phyloP scores from a whole-genome alignment of 306 rosid genomes.

The Dalbergia oliveri region DNA sequence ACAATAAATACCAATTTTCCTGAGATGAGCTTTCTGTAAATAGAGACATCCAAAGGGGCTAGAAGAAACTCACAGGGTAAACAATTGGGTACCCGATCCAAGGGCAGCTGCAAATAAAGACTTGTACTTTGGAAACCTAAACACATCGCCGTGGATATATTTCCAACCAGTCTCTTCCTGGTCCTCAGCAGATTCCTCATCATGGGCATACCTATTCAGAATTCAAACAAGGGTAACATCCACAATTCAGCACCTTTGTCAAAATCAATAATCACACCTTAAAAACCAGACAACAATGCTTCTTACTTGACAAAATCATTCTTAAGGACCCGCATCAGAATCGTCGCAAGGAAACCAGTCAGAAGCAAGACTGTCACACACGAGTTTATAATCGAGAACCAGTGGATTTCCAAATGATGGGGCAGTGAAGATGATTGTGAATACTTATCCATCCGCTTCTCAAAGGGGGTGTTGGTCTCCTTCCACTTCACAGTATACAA shows the following conservation, averaged over 20 bases:
- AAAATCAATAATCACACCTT: conserved; percentile 20
- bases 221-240: conserved; percentile 34
- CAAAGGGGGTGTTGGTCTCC: conserved; percentile 76
- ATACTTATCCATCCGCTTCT: conserved; percentile 89
- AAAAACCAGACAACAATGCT: not conserved
- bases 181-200: conserved; percentile 63
- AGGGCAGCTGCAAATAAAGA: conserved; percentile 67
- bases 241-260: conserved; percentile 26
- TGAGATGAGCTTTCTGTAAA: not conserved
- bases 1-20: conserved; percentile 6
- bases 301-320: conserved; percentile 94
- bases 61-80: conserved; percentile 60
- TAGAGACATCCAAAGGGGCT: conserved; percentile 8
- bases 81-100: conserved; percentile 69
- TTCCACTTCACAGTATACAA: conserved; percentile 81
- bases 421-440: conserved; percentile 75
- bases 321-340: conserved; percentile 88
- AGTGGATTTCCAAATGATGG: conserved; percentile 90
- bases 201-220: conserved; percentile 61
- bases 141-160: conserved; percentile 69
- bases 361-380: conserved; percentile 88
- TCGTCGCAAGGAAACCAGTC: conserved; percentile 86
- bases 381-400: conserved; percentile 92
- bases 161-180: conserved; percentile 78
- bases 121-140: conserved; percentile 64